These are phyloP conservation scores for Xylariaceae sp. DNA, from an alignment of 2,329 filamentous ascomycete genomes.

Conservation along the genomic window DNA sequence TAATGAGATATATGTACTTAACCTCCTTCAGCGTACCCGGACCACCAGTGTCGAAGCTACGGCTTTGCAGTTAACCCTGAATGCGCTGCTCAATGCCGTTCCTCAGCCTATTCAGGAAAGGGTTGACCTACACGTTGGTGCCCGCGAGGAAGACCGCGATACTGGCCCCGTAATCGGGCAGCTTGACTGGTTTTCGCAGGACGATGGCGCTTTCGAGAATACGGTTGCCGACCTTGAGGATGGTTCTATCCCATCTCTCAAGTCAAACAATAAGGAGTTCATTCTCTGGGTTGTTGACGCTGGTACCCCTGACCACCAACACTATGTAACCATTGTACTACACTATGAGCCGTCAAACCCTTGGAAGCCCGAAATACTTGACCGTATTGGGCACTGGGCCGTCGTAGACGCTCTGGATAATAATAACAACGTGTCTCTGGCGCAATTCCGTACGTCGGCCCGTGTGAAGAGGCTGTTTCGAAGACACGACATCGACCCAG, in stretches of 20 bases:
- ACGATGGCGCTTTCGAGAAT: no score
- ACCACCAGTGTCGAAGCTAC: not conserved
- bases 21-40: conserved; percentile 7
- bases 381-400: conserved; percentile 8
- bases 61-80: conserved; percentile 3
- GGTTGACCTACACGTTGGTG: conserved; percentile 2
- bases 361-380: not conserved
- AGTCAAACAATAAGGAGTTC: conserved; percentile 5
- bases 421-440: no score
- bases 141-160: not conserved
- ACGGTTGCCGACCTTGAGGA: not conserved
- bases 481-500: not conserved
- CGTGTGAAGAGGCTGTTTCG: no score
- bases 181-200: conserved; percentile 6
- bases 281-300: conserved; percentile 15
- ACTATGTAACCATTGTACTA: conserved; percentile 19
- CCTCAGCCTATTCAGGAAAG: not conserved
- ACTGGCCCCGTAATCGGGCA: conserved; percentile 3
- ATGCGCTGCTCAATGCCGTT: not conserved
- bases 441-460: no score
- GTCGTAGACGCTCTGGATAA: not conserved
- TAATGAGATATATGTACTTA: not conserved
- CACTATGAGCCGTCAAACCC: not conserved
- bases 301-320: not conserved
- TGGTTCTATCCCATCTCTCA: not conserved